Evolutionary conservation across 306 rosid genomes (phyloP), one percentile per base, ranked within the genome.

Genomic region (Comarum palustre): DNA sequence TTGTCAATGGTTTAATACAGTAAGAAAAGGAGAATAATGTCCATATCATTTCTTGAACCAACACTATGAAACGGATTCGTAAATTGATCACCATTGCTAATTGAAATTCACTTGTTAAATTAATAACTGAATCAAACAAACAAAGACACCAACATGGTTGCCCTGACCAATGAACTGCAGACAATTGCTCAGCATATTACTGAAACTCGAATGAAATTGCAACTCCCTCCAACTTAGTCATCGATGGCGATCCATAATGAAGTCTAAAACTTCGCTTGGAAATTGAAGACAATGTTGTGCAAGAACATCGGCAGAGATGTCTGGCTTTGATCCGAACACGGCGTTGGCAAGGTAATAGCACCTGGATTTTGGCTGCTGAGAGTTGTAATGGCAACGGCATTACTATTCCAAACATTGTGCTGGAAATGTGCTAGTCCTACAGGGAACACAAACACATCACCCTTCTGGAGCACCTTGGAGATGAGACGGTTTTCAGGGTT

Each of bases 331-430:
- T 17, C 84, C 87, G 45, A 83, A 83, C 12, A 80, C 82, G 0
- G 75, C 73, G n/a, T 83, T 73, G 0, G 79, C 84, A 76, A 79
- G 11, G 77, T 79, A 20, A 77, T 6, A 38, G 75, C 80, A 11
- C 84, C 87, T 0, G 87, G 83, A 65, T 81, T 84, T 50, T 84
- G 84, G 70, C 84, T 80, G 71, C 75, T 84, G 10, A 84, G 50
- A 66, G 82, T 78, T 31, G 84, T 68, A 57, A 83, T 41, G 22
- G 87, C 87, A 0, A 65, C 54, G 0, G 84, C 84, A 12, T 67
- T 69, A 19, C 51, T 29, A 6, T 72, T n/a, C 0, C 60, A 78
- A 10, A 71, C 17, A 36, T 80, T 83, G 29, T 45, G 57, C 63
- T 83, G 87, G 55, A 55, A 83, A 57, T 83, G 82, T 6, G 70